Conservation (phyloP, 2,329 filamentous ascomycete genomes). For the Seiridium cupressi region DNA sequence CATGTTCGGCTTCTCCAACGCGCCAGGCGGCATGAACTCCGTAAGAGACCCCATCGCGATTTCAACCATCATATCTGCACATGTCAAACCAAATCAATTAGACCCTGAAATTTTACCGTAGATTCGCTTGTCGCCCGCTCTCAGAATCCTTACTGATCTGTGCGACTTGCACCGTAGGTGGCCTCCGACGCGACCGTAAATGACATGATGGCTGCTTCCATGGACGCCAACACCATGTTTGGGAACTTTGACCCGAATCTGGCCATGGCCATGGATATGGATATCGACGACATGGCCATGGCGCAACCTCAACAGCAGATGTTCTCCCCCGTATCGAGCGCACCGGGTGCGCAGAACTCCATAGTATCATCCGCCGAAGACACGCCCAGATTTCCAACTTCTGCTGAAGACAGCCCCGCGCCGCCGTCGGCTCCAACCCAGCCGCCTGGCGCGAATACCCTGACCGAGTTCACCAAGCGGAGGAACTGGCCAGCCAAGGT, state of each 20-base stretch:
- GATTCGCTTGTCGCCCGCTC: neutral
- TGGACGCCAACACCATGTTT: constrained; percentile 39
- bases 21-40: constrained; percentile 12
- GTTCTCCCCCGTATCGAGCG: neutral
- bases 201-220: constrained; percentile 39
- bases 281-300: constrained; percentile 34
- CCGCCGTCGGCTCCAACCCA: constrained; percentile 30
- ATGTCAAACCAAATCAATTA: neutral
- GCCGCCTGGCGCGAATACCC: constrained; percentile 37
- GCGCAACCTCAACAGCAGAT: constrained; percentile 21
- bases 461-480: constrained; percentile 60
- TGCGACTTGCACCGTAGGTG: constrained; percentile 15
- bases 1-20: constrained; percentile 27
- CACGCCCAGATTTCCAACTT: constrained; percentile 2
- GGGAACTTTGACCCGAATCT: constrained; percentile 23
- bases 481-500: constrained; percentile 84
- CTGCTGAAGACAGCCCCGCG: constrained; percentile 22
- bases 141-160: neutral
- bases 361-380: neutral
- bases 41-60: constrained; percentile 3
- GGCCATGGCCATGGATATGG: constrained; percentile 44
- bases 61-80: too few relatives aligned
- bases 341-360: neutral
- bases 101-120: neutral
- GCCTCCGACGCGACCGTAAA: constrained; percentile 20